These are phyloP conservation scores for Limtongia smithiae DNA, from an alignment of 805 yeast genomes.

Conservation along the genomic window DNA sequence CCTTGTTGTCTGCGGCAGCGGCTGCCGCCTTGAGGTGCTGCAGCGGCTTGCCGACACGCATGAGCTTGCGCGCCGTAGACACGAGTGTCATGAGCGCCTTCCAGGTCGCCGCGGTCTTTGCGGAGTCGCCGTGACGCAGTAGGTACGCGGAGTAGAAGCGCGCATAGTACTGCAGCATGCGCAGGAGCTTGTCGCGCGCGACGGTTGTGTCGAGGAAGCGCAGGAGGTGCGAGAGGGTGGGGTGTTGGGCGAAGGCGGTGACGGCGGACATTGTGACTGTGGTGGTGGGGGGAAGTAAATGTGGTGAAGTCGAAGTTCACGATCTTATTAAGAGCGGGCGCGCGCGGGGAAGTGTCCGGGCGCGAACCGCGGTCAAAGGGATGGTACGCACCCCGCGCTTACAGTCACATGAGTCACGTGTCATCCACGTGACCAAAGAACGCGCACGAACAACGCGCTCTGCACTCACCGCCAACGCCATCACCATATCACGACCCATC, in stretches of 20 bases:
- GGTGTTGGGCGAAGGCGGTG: conserved; percentile 70
- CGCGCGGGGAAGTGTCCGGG: background rate
- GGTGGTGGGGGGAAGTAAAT: too few species aligned
- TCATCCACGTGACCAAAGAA: too few species aligned
- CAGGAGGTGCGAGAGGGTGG: conserved; percentile 58
- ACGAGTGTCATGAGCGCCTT: conserved; percentile 59
- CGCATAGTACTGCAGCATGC: conserved; percentile 75
- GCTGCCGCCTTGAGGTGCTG: conserved; percentile 64
- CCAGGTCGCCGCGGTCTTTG: conserved; percentile 45
- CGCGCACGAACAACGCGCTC: too few species aligned
- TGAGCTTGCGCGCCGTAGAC: conserved; percentile 71
- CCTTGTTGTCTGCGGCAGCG: conserved; percentile 63
- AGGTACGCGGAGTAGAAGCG: conserved; percentile 66
- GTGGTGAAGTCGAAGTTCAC: too few species aligned
- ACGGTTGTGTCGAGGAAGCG: conserved; percentile 62
- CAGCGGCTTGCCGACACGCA: conserved; percentile 80
- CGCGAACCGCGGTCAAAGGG: conserved; percentile 3
- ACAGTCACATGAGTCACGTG: too few species aligned
- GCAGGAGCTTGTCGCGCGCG: conserved; percentile 77
- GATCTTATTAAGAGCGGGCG: too few species aligned
- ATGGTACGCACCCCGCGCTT: background rate
- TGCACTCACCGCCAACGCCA: background rate
- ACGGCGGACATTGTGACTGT: conserved; percentile 49
- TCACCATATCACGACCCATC: background rate
- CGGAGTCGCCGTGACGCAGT: conserved; percentile 52